These are phyloP conservation scores for Posidonia oceanica DNA, from an alignment of 116 monocot species.

Conservation along the genomic window DNA sequence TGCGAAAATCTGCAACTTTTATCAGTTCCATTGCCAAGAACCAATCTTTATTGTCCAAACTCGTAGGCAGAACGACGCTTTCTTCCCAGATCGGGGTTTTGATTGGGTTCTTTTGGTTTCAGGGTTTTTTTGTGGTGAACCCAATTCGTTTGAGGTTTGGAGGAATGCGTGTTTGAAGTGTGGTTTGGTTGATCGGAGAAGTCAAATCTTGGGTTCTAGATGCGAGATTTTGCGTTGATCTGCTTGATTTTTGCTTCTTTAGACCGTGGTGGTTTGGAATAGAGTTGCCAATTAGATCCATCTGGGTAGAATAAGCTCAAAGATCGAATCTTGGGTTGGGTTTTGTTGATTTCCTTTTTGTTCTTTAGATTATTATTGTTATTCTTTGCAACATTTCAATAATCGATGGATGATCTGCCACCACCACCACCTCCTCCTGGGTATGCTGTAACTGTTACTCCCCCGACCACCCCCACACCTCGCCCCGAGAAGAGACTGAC, in stretches of 20 bases:
- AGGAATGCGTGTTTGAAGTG: not conserved
- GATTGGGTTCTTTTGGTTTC: not conserved
- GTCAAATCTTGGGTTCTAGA: not conserved
- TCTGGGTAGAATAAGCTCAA: not conserved
- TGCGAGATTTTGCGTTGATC: not conserved
- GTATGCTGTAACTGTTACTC: conserved; percentile 9
- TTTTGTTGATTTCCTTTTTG: not conserved
- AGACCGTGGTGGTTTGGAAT: not conserved
- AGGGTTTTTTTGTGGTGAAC: not conserved
- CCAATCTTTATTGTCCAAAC: not conserved
- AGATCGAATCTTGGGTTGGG: not conserved
- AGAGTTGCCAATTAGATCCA: not conserved
- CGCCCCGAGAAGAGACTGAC: conserved; percentile 32
- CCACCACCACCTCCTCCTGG: conserved; percentile 6
- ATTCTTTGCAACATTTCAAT: conserved; percentile 1
- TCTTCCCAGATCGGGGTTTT: not conserved
- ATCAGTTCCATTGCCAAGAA: not conserved
- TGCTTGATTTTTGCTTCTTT: not conserved
- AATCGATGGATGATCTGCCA: conserved; percentile 28
- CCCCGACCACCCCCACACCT: conserved; percentile 20
- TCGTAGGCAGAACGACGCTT: not conserved
- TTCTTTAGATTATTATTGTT: conserved; percentile 2
- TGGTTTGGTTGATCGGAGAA: not conserved
- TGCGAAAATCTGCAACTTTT: too few species aligned
- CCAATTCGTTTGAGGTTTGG: not conserved